These are phyloP conservation scores for Jaltomata sinuosa DNA, from an alignment of 257 asterid species.

Conservation along the genomic window DNA sequence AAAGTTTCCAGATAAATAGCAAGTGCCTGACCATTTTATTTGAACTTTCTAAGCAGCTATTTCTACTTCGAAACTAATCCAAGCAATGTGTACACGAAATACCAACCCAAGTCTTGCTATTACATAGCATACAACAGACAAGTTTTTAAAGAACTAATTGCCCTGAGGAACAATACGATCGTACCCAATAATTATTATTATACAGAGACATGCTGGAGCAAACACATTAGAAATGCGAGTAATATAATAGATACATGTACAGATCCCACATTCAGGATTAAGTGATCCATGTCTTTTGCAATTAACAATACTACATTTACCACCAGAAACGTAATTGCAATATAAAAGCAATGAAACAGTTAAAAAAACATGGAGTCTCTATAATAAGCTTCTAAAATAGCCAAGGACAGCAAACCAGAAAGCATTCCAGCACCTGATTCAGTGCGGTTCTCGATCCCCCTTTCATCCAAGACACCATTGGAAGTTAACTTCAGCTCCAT, in stretches of 20 bases:
- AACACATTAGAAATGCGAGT: not conserved
- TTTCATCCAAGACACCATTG: slow-evolving; percentile 17
- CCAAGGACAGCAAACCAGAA: not conserved
- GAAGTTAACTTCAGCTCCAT: slow-evolving; percentile 18
- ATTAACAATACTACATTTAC: not conserved
- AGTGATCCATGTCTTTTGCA: not conserved
- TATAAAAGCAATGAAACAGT: not conserved
- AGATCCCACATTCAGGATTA: not conserved
- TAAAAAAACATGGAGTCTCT: not conserved
- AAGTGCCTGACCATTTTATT: not conserved
- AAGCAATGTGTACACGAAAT: not conserved
- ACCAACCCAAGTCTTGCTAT: not conserved
- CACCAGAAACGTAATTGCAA: not conserved
- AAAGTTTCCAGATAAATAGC: not conserved
- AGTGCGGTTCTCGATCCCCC: slow-evolving; percentile 25
- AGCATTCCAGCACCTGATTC: slow-evolving; percentile 37
- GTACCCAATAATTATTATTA: not conserved
- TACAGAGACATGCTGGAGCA: not conserved
- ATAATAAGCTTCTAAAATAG: not conserved
- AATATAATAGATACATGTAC: not conserved
- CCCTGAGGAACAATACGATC: not conserved
- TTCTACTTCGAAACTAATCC: not conserved
- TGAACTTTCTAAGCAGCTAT: not conserved
- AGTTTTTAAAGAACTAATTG: not conserved
- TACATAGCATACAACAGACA: not conserved